Evolutionary conservation across 169 alveolate species (phyloP).

Genomic region (Plasmodium berghei): DNA sequence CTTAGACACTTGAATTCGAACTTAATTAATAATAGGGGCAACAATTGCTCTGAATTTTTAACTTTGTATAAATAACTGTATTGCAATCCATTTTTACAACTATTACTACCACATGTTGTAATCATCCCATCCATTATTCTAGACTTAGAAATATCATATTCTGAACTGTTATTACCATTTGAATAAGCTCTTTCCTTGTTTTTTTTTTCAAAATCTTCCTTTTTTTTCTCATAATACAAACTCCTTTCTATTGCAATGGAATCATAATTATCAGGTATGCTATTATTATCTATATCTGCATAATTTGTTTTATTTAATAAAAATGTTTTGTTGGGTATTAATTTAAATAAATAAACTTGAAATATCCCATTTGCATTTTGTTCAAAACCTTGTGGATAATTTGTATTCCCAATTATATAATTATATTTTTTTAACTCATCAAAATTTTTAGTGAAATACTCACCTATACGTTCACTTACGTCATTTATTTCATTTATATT

Average conservation of each 20-base stretch:
- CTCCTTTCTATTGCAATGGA: slow-evolving; percentile 56
- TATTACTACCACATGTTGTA: neutral
- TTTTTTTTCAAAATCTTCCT: neutral
- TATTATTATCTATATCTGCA: neutral
- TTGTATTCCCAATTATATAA: slow-evolving; percentile 41
- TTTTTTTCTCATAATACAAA: slow-evolving; percentile 15
- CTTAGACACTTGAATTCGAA: slow-evolving; percentile 84
- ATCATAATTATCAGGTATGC: slow-evolving; percentile 62
- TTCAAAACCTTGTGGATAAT: slow-evolving; percentile 72
- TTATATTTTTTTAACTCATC: slow-evolving; percentile 25
- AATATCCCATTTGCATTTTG: slow-evolving; percentile 50
- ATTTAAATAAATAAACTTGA: slow-evolving; percentile 47
- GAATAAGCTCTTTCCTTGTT: neutral
- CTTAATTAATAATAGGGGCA: slow-evolving; percentile 82
- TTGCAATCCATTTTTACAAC: neutral
- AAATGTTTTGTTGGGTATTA: slow-evolving; percentile 51
- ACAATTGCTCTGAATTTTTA: slow-evolving; percentile 83
- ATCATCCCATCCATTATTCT: neutral
- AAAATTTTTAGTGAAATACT: slow-evolving; percentile 51
- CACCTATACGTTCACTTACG: slow-evolving; percentile 18
- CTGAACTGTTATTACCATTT: neutral
- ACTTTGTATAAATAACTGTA: slow-evolving; percentile 81
- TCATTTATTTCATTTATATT: slow-evolving; percentile 52
- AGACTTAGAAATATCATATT: neutral
- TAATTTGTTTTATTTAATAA: slow-evolving; percentile 54